Evolutionary conservation across 169 alveolate genomes (phyloP).

Genomic region (Fabrea salina): DNA sequence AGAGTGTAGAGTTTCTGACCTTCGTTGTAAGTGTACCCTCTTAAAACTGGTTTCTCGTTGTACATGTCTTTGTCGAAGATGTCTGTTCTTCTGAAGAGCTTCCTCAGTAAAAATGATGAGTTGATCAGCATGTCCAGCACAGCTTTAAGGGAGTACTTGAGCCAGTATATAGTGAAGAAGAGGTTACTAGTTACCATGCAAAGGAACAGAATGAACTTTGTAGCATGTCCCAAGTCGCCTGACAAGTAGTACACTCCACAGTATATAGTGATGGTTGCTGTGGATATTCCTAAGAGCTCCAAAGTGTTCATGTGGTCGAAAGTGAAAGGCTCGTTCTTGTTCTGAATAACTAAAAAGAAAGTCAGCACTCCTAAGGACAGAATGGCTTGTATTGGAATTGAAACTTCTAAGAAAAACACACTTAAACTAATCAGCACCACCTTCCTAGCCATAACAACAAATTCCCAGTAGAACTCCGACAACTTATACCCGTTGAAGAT

Average conservation of each 20-base stretch:
- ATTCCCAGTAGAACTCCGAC: conserved; percentile 47
- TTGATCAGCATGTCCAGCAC: too few relatives aligned
- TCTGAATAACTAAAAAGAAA: background rate
- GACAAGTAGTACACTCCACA: conserved; percentile 42
- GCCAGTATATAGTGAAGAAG: background rate
- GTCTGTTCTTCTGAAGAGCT: too few relatives aligned
- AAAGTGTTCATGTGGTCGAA: background rate
- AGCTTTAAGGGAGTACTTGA: too few relatives aligned
- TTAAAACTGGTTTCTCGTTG: too few relatives aligned
- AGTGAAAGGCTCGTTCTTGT: background rate
- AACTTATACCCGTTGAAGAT: conserved; percentile 41
- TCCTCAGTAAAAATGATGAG: too few relatives aligned
- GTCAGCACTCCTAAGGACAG: background rate
- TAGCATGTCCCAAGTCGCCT: background rate
- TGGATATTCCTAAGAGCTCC: background rate
- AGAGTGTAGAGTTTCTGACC: too few relatives aligned
- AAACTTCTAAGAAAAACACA: conserved; percentile 20
- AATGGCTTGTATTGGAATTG: background rate
- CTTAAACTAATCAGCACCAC: conserved; percentile 34
- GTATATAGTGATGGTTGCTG: conserved; percentile 31
- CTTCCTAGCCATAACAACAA: conserved; percentile 46
- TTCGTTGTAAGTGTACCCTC: too few relatives aligned
- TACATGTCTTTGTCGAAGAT: too few relatives aligned
- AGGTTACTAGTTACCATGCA: background rate
- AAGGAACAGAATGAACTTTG: background rate